phyloP scores from a whole-genome alignment of 192 early-diverging fungal genomes.

The Podila epicladia region DNA sequence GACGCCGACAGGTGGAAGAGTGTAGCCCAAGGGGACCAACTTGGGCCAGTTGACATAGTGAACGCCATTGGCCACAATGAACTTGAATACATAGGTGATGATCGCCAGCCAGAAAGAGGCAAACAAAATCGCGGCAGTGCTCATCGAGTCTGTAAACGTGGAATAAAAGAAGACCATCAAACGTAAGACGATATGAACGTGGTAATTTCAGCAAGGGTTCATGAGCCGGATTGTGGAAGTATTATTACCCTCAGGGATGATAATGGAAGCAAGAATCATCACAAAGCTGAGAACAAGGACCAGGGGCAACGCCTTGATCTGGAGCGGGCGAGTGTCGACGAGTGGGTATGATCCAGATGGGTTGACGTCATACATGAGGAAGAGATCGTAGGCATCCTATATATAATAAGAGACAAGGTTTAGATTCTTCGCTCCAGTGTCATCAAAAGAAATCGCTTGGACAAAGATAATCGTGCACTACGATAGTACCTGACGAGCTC shows the following conservation, averaged over 20 bases:
- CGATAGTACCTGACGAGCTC: constrained; percentile 71
- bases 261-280: constrained; percentile 22
- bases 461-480: too few relatives aligned
- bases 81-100: constrained; percentile 50
- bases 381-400: constrained; percentile 87
- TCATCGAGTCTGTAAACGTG: constrained; percentile 19
- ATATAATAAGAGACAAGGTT: neutral
- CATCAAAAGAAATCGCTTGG: too few relatives aligned
- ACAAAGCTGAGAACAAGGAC: constrained; percentile 6
- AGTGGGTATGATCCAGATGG: constrained; percentile 57
- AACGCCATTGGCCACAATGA: constrained; percentile 55
- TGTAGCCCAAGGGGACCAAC: constrained; percentile 45
- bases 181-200: constrained; percentile 50
- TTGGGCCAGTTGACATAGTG: constrained; percentile 64
- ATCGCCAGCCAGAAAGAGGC: constrained; percentile 60
- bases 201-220: neutral
- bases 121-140: constrained; percentile 46
- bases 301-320: constrained; percentile 62
- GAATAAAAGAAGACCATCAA: constrained; percentile 54
- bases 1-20: neutral
- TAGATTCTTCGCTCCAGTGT: too few relatives aligned
- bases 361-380: constrained; percentile 69
- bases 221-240: too few relatives aligned
- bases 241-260: constrained; percentile 23
- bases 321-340: constrained; percentile 60